Evolutionary conservation across 1,139 yeast species (phyloP), one percentile per base, ranked within the genome.

Genomic region (Blastobotrys indianensis): DNA sequence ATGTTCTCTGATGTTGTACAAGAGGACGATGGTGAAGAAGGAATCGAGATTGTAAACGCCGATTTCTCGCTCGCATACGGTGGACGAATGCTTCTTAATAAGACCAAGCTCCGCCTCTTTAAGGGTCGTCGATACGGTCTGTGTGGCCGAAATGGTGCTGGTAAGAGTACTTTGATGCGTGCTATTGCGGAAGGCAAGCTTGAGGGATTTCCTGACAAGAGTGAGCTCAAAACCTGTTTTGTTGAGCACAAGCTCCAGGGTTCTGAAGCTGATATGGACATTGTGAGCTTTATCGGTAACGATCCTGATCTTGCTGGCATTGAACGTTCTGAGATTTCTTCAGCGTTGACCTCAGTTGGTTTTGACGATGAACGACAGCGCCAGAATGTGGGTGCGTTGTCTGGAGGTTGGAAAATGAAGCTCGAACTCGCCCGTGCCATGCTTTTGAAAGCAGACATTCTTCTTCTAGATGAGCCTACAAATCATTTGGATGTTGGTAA

Each of bases 391-490:
- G 96, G 97, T 38, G 85, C 97, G 1, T 74, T 92, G 54, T 87
- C 97, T 49, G 98, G 98, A 68, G 98, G 98, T 65, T 88, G 97
- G 97, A 92, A 92, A 71, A 92, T 92, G 98, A 92, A 92, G 73
- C 77, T 92, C 56, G 98, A 90, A 68, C 76, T 92, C 62, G 98
- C 98, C 15, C 84, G 97, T 73, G 98, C 98, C 41, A 90, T 92
- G 95, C 75, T 92, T 61, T 86, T 88, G 90, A 87, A 84, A 70
- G 98, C 98, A 32, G 98, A 92, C 69, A 90, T 92, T 45, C 76
- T 92, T 58, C 73, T 92, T 59, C 76, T 92, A 64, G 98, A 92
- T 69, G 98, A 92, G 79, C 98, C 98, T 67, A 92, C 98, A 56
- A 92, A 92, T 74, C 98, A 92, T 72, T 81, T 92, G 77, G 98